Percentiles rank a stretch among this genome's conserved stretches.
These are phyloP conservation scores for Globisporangium alternatum DNA, from an alignment of 352 stramenopile genomes.

Conservation along the genomic window DNA sequence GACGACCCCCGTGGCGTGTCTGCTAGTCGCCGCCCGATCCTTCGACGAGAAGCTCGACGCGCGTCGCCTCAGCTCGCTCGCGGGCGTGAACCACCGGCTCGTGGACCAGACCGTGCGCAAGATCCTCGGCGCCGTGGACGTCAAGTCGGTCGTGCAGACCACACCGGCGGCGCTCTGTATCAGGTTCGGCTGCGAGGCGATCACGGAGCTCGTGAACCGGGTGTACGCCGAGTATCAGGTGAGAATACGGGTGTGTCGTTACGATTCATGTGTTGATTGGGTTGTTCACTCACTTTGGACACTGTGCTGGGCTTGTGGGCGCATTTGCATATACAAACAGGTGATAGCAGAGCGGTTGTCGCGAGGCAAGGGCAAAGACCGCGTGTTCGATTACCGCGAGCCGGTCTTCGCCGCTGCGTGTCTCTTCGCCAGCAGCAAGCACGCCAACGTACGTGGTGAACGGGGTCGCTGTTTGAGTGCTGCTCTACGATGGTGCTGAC, in stretches of 20 bases:
- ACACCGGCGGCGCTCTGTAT: conserved; percentile 62
- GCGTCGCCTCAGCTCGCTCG: conserved; percentile 37
- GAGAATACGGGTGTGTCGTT: not conserved
- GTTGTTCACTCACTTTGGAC: not conserved
- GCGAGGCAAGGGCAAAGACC: conserved; percentile 20
- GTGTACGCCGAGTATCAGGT: conserved; percentile 59
- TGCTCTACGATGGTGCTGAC: not conserved
- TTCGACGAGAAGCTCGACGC: conserved; percentile 49
- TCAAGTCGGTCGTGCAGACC: conserved; percentile 40
- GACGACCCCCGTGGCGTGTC: conserved; percentile 51
- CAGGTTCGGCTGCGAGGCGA: conserved; percentile 63
- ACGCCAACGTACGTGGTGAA: conserved; percentile 37
- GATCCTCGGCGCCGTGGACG: conserved; percentile 47
- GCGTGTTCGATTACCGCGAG: conserved; percentile 35
- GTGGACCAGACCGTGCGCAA: conserved; percentile 53
- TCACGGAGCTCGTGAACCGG: conserved; percentile 57
- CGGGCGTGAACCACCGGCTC: conserved; percentile 34
- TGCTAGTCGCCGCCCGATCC: conserved; percentile 55
- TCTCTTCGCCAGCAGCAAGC: conserved; percentile 63
- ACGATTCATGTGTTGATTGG: not conserved
- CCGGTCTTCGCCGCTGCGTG: conserved; percentile 65
- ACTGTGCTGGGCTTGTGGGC: not conserved
- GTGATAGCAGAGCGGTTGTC: conserved; percentile 28
- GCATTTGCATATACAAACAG: conserved; percentile 6
- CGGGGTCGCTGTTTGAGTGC: not conserved